Evolutionary conservation across 192 early-diverging fungal genomes (phyloP).

Genomic region (Coemansia interrupta): DNA sequence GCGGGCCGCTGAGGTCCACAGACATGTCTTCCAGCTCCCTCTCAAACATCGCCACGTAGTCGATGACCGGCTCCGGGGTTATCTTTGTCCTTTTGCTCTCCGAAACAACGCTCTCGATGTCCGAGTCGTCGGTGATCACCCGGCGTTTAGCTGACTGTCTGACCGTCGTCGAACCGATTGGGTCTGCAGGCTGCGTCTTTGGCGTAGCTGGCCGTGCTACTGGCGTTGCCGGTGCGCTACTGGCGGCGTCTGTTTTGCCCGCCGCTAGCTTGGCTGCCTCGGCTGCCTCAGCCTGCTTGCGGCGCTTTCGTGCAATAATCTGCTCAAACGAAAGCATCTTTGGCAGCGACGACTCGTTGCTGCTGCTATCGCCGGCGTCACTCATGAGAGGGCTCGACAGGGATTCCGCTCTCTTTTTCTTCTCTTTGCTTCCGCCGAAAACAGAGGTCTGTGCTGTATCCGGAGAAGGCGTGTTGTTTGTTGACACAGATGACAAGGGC

Average conservation of each 20-base stretch:
- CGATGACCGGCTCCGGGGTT: background rate
- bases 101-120: constrained; percentile 17
- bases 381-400: background rate
- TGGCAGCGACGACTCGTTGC: constrained; percentile 10
- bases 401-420: background rate
- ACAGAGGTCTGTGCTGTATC: background rate
- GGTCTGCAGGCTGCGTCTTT: background rate
- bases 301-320: constrained; percentile 40
- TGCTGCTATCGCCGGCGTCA: background rate
- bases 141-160: constrained; percentile 11
- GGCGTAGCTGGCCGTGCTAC: background rate
- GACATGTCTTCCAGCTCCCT: constrained; percentile 30
- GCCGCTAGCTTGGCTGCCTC: background rate
- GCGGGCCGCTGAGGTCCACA: constrained; percentile 27
- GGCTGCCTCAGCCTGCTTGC: constrained; percentile 19
- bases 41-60: constrained; percentile 42
- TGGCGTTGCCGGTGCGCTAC: background rate
- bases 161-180: background rate
- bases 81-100: constrained; percentile 22
- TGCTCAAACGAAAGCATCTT: constrained; percentile 35
- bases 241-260: background rate
- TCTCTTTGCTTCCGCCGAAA: too few species aligned
- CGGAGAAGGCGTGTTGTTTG: background rate
- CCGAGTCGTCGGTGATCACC: constrained; percentile 5
- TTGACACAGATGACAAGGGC: too few species aligned